Conservation (phyloP, 2,329 filamentous ascomycete species). For the Sarocladiaceae sp. region DNA sequence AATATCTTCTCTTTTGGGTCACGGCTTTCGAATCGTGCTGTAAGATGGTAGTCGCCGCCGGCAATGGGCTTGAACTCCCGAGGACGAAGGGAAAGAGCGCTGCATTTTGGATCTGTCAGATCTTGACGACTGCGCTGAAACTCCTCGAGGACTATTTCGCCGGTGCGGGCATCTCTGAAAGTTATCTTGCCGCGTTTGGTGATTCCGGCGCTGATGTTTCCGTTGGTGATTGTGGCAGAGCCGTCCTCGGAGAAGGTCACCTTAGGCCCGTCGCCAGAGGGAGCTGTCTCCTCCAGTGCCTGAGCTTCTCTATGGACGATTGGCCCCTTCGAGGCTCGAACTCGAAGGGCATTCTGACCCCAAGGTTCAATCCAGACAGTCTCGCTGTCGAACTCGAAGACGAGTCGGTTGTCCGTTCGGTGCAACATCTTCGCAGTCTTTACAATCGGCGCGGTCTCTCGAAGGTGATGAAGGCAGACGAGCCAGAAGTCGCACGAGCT, state of each 20-base stretch:
- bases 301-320: conserved; percentile 2
- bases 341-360: conserved; percentile 40
- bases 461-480: no score
- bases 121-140: conserved; percentile 23
- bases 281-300: conserved; percentile 21
- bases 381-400: conserved; percentile 37
- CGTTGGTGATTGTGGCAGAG: conserved; percentile 21
- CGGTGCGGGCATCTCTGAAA: conserved; percentile 20
- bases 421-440: conserved; percentile 11
- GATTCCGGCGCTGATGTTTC: conserved; percentile 25
- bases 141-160: conserved; percentile 26
- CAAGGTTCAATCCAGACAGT: conserved; percentile 45
- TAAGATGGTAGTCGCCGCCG: conserved; percentile 50
- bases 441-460: background rate
- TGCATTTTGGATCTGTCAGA: conserved; percentile 52
- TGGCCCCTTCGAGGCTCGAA: conserved; percentile 38
- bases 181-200: conserved; percentile 24
- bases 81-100: conserved; percentile 50
- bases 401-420: conserved; percentile 19
- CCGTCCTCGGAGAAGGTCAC: conserved; percentile 11
- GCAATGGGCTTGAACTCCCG: conserved; percentile 53
- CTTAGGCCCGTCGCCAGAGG: conserved; percentile 20
- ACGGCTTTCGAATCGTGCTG: conserved; percentile 53
- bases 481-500: no score
- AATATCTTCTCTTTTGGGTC: conserved; percentile 55